These are phyloP conservation scores for Trebouxia sp. DNA, from an alignment of 139 green algal genomes.

Conservation along the genomic window DNA sequence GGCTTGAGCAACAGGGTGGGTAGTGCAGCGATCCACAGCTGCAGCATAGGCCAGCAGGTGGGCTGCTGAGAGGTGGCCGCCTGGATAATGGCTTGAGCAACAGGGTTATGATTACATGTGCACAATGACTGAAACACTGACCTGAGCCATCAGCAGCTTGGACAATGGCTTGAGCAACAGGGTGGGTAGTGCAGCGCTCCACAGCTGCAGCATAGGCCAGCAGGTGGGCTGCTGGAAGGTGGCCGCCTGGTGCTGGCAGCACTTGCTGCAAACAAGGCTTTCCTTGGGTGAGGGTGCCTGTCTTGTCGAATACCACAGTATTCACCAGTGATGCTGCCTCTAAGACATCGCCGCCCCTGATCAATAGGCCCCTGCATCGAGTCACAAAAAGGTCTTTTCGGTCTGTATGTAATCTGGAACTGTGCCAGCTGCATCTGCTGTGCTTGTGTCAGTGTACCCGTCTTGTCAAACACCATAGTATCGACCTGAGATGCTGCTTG, in stretches of 20 bases:
- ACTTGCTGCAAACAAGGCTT: slow-evolving; percentile 65
- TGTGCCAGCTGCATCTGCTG: slow-evolving; percentile 64
- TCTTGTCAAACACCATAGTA: slow-evolving; percentile 95
- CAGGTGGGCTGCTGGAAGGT: slow-evolving; percentile 37
- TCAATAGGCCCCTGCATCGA: slow-evolving; percentile 71
- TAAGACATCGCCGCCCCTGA: slow-evolving; percentile 83
- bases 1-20: neutral
- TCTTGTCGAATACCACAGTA: slow-evolving; percentile 96
- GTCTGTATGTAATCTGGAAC: neutral
- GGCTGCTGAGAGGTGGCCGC: too few relatives aligned
- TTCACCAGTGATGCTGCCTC: slow-evolving; percentile 73
- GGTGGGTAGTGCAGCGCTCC: slow-evolving; percentile 76
- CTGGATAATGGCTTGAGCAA: too few relatives aligned
- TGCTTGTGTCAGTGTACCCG: slow-evolving; percentile 86
- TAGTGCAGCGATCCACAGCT: slow-evolving; percentile 58
- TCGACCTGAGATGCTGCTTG: slow-evolving; percentile 71
- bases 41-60: slow-evolving; percentile 73
- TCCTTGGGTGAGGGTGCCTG: slow-evolving; percentile 87
- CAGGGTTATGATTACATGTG: too few relatives aligned
- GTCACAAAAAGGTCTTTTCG: too few relatives aligned
- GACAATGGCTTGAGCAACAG: slow-evolving; percentile 64
- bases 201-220: slow-evolving; percentile 74
- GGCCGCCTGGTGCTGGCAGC: neutral
- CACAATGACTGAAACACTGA: too few relatives aligned
- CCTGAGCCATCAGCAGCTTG: slow-evolving; percentile 21